These are phyloP conservation scores for Saccharomyces cerevisiae DNA, from an alignment of 805 yeast genomes.

Conservation along the genomic window DNA sequence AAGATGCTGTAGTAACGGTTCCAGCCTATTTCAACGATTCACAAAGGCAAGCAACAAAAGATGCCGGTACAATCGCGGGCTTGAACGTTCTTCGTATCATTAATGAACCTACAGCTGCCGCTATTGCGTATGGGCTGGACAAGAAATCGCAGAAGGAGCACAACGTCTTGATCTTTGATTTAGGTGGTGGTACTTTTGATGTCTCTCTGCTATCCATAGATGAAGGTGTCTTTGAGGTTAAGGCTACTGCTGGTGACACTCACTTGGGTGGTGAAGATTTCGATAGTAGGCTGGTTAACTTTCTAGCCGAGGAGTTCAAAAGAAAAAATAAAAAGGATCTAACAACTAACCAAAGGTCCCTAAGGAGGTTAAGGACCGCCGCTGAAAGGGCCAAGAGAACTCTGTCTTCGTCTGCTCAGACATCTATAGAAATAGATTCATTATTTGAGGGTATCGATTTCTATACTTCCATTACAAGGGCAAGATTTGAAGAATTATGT, in stretches of 20 bases:
- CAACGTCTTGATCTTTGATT: slow-evolving; percentile 84
- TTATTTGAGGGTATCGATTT: slow-evolving; percentile 91
- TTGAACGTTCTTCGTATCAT: slow-evolving; percentile 89
- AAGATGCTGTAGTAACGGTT: slow-evolving; percentile 90
- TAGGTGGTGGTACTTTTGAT: slow-evolving; percentile 98
- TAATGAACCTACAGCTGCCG: slow-evolving; percentile 97
- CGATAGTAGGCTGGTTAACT: slow-evolving; percentile 87
- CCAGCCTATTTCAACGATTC: slow-evolving; percentile 97
- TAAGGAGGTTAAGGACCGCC: slow-evolving; percentile 95
- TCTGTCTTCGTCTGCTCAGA: slow-evolving; percentile 90
- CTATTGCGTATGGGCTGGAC: slow-evolving; percentile 91
- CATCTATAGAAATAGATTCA: slow-evolving; percentile 91
- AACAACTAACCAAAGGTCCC: slow-evolving; percentile 83
- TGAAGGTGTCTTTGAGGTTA: slow-evolving; percentile 94
- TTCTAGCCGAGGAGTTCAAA: slow-evolving; percentile 87
- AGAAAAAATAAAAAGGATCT: slow-evolving; percentile 92
- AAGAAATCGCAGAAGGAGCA: slow-evolving; percentile 69
- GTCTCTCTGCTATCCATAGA: slow-evolving; percentile 85
- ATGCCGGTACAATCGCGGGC: slow-evolving; percentile 95
- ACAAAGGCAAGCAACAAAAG: slow-evolving; percentile 97
- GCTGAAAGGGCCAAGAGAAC: slow-evolving; percentile 99
- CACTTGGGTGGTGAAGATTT: slow-evolving; percentile 98
- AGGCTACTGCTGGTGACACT: slow-evolving; percentile 67
- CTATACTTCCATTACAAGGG: slow-evolving; percentile 93
- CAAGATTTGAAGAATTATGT: slow-evolving; percentile 95